phyloP scores from a whole-genome alignment of 2,329 filamentous ascomycete genomes.

The Dactylellina haptotyla region DNA sequence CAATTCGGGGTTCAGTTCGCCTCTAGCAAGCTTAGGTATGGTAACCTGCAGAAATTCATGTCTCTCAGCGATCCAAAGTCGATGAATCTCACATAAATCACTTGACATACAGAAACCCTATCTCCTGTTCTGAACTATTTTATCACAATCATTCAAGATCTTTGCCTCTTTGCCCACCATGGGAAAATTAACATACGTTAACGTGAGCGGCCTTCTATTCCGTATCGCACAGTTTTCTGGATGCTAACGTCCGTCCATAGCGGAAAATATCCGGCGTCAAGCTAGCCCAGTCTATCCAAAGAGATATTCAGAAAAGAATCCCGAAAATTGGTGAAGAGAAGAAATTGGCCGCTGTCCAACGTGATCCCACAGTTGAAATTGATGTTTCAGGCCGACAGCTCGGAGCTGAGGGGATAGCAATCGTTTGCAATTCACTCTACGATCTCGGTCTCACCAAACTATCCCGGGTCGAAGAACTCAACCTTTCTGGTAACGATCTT shows the following conservation, averaged over 20 bases:
- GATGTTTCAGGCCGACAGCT: constrained; percentile 46
- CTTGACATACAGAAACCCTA: too few species aligned
- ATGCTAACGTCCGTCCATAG: not conserved
- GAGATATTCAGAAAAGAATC: constrained; percentile 50
- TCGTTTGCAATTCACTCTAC: constrained; percentile 38
- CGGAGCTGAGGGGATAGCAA: constrained; percentile 31
- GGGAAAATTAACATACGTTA: constrained; percentile 47
- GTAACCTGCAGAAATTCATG: too few species aligned
- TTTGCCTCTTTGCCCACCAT: not conserved
- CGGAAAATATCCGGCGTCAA: constrained; percentile 46
- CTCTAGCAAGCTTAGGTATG: too few species aligned
- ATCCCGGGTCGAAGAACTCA: constrained; percentile 42
- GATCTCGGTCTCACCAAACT: constrained; percentile 22
- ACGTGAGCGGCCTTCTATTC: constrained; percentile 14
- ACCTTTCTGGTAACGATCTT: constrained; percentile 42
- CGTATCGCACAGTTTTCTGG: not conserved
- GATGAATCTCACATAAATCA: too few species aligned
- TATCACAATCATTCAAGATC: too few species aligned
- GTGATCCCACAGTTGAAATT: constrained; percentile 42
- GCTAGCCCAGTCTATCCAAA: constrained; percentile 44
- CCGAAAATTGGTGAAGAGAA: constrained; percentile 48
- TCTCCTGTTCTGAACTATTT: too few species aligned
- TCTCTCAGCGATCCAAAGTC: too few species aligned
- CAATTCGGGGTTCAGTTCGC: too few species aligned
- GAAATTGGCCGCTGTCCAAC: constrained; percentile 47